Conservation (phyloP, 2,329 filamentous ascomycete genomes). For the Spiromastix sp. region DNA sequence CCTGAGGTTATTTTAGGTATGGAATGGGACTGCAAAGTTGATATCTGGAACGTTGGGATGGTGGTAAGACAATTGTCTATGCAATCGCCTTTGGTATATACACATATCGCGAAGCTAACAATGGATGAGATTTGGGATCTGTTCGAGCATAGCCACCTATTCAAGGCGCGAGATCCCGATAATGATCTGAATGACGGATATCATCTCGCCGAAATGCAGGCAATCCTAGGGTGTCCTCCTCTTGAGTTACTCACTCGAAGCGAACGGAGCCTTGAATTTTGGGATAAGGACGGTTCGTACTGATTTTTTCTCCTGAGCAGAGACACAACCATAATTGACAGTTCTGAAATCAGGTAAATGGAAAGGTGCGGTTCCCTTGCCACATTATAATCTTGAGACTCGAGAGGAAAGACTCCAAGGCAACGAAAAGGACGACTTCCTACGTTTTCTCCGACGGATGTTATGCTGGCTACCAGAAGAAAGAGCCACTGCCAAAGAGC, state of each 20-base stretch:
- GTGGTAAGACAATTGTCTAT: conserved; percentile 11
- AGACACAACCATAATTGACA: too few species aligned
- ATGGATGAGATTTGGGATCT: conserved; percentile 3
- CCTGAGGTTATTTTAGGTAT: conserved; percentile 20
- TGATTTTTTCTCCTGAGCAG: conserved; percentile 1
- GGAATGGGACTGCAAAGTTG: conserved; percentile 19
- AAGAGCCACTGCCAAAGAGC: background rate
- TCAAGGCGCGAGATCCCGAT: background rate
- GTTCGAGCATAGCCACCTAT: conserved; percentile 1
- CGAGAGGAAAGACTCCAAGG: conserved; percentile 8
- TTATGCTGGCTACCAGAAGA: conserved; percentile 2
- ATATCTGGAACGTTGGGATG: conserved; percentile 22
- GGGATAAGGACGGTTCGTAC: conserved; percentile 6
- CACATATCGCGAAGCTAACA: background rate
- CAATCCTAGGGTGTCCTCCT: conserved; percentile 1
- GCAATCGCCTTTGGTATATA: too few species aligned
- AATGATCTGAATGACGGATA: background rate
- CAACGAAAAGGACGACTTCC: conserved; percentile 10
- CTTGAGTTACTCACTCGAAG: conserved; percentile 3
- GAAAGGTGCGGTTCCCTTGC: background rate
- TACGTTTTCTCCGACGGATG: background rate
- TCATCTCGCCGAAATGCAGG: conserved; percentile 1
- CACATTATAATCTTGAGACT: conserved; percentile 5
- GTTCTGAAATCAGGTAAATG: background rate
- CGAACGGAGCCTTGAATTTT: conserved; percentile 4